Percentiles rank a stretch among this genome's conserved stretches.
These are phyloP conservation scores for Paraurostyla sp. DNA, from an alignment of 73 alveolate genomes.

Conservation along the genomic window DNA sequence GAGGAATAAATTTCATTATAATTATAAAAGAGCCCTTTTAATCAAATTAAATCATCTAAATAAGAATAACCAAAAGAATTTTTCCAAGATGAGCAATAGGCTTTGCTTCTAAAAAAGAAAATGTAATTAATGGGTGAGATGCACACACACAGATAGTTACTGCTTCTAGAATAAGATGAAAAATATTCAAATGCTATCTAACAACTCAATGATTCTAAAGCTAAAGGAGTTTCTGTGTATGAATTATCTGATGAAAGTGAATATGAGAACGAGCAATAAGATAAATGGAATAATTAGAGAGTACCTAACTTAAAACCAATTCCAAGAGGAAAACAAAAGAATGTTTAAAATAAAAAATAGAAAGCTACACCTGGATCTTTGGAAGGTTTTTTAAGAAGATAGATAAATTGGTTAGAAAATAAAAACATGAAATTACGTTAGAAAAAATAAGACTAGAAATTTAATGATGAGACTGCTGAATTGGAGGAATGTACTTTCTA, in stretches of 20 bases:
- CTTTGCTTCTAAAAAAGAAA: background rate
- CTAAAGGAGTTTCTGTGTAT: no score
- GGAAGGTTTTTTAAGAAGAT: constrained; percentile 11
- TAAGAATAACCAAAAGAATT: background rate
- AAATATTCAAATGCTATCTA: background rate
- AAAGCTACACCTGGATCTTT: background rate
- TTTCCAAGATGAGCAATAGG: background rate
- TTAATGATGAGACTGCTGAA: background rate
- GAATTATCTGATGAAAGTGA: no score
- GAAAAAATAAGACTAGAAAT: background rate
- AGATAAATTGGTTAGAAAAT: constrained; percentile 21
- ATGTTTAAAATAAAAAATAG: background rate
- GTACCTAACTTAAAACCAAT: background rate
- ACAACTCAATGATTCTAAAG: background rate
- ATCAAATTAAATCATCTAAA: background rate
- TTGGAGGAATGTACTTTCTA: constrained; percentile 8
- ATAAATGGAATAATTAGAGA: no score
- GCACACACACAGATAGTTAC: background rate
- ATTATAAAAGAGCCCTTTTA: background rate
- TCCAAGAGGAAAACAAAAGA: background rate
- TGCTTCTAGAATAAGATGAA: no score
- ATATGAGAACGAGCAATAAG: no score
- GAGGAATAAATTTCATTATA: no score
- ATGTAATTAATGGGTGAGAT: constrained; percentile 5
- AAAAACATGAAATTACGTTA: background rate